These are phyloP conservation scores for Leishmania martiniquensis DNA, from an alignment of 208 protist genomes.

Conservation along the genomic window DNA sequence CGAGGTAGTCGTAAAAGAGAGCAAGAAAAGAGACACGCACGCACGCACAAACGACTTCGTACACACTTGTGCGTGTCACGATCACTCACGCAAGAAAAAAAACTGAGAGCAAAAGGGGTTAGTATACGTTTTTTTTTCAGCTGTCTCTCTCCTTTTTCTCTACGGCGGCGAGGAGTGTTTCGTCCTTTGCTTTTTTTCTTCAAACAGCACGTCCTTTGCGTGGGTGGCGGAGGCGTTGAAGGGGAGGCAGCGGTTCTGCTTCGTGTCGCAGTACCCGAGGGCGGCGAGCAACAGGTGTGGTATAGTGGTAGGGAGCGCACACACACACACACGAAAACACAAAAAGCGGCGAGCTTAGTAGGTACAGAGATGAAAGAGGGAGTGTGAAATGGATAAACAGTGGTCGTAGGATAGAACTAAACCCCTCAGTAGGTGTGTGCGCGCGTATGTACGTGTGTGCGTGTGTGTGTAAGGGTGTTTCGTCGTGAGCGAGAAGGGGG, in stretches of 20 bases:
- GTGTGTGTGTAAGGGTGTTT: not conserved
- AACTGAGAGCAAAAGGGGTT: not conserved
- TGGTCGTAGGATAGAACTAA: not conserved
- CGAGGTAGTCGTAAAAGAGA: not conserved
- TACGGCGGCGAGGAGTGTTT: no score
- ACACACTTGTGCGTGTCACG: no score
- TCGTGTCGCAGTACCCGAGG: not conserved
- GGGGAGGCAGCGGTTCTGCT: not conserved
- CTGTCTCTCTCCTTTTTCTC: not conserved
- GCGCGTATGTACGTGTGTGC: no score
- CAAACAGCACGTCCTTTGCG: not conserved
- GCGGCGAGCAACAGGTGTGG: not conserved
- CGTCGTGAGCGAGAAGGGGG: no score
- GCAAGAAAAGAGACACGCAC: not conserved
- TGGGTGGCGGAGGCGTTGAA: not conserved
- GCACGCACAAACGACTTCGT: not conserved
- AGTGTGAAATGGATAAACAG: not conserved
- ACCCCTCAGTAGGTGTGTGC: constrained; percentile 1
- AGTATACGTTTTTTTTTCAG: not conserved
- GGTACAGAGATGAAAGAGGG: not conserved
- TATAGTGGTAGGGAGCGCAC: not conserved
- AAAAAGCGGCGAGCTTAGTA: constrained; percentile 1
- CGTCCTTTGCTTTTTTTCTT: no score
- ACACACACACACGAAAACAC: not conserved
- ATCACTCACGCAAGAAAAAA: not conserved